These are phyloP conservation scores for Penicillium arizonense DNA, from an alignment of 495 filamentous ascomycete genomes.

Conservation along the genomic window DNA sequence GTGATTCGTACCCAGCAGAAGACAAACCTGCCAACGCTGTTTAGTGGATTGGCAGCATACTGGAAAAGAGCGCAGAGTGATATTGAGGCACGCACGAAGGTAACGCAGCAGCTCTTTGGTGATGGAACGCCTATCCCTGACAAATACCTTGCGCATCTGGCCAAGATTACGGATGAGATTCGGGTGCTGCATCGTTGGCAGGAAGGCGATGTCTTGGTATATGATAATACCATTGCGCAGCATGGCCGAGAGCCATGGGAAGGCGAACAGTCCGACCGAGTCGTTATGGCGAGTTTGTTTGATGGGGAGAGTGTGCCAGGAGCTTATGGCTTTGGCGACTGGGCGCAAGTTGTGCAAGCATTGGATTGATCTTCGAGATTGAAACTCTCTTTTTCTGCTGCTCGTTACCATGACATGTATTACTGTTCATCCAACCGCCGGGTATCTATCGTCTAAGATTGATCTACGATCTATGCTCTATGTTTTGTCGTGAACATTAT, in stretches of 20 bases:
- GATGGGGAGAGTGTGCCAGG: constrained; percentile 43
- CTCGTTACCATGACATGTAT: too few relatives aligned
- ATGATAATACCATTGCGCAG: constrained; percentile 48
- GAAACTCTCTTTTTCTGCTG: neutral
- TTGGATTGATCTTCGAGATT: constrained; percentile 5
- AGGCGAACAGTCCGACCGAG: constrained; percentile 42
- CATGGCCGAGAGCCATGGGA: constrained; percentile 48
- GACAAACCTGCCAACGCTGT: constrained; percentile 50
- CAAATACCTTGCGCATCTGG: constrained; percentile 43
- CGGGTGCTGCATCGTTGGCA: constrained; percentile 44
- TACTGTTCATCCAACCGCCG: too few relatives aligned
- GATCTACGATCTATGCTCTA: too few relatives aligned
- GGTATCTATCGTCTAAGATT: too few relatives aligned
- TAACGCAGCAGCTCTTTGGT: constrained; percentile 36
- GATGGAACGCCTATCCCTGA: constrained; percentile 53
- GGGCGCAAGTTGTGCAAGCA: constrained; percentile 47
- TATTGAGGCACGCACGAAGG: constrained; percentile 16
- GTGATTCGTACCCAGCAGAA: constrained; percentile 47
- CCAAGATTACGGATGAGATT: constrained; percentile 49
- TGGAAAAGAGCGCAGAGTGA: constrained; percentile 37
- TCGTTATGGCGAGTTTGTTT: constrained; percentile 46
- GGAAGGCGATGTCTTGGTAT: constrained; percentile 43
- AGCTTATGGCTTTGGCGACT: constrained; percentile 40
- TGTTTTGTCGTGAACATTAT: too few relatives aligned
- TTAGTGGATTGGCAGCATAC: constrained; percentile 48